Evolutionary conservation across 1,284 basidiomycete genomes (phyloP).

Genomic region (Sanguinoderma infundibulare): DNA sequence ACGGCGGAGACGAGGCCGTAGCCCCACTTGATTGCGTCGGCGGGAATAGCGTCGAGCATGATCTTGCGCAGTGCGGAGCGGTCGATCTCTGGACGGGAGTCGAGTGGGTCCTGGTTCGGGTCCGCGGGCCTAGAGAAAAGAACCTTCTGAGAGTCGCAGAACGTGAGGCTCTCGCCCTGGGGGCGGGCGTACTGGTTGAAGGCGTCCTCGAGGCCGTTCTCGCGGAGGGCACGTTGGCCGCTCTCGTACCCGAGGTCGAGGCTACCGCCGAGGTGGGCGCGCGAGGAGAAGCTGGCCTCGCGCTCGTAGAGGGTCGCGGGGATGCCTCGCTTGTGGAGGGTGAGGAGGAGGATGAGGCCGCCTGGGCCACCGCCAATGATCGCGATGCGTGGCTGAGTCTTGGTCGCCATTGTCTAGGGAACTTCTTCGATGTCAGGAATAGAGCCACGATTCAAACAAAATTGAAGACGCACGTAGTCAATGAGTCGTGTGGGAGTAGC

Average conservation of each 20-base stretch:
- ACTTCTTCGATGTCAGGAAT: background rate
- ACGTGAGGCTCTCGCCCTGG: conserved; percentile 14
- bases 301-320: conserved; percentile 25
- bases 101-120: background rate
- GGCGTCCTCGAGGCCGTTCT: conserved; percentile 18
- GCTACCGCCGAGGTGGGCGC: conserved; percentile 19
- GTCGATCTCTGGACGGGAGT: conserved; percentile 21
- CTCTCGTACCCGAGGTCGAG: conserved; percentile 21
- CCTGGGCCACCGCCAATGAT: conserved; percentile 22
- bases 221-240: conserved; percentile 22
- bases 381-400: conserved; percentile 13
- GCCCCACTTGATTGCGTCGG: conserved; percentile 14
- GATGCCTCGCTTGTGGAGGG: conserved; percentile 17
- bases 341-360: conserved; percentile 16
- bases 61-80: conserved; percentile 16
- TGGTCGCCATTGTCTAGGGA: background rate
- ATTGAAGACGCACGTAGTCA: no score
- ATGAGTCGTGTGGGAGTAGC: background rate
- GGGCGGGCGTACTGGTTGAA: conserved; percentile 9
- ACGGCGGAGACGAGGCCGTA: conserved; percentile 6
- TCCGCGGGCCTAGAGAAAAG: background rate
- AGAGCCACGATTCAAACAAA: no score
- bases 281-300: conserved; percentile 6
- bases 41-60: conserved; percentile 16
- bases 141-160: conserved; percentile 2